Conservation (phyloP, 345 rosid species). For the Durio zibethinus region DNA sequence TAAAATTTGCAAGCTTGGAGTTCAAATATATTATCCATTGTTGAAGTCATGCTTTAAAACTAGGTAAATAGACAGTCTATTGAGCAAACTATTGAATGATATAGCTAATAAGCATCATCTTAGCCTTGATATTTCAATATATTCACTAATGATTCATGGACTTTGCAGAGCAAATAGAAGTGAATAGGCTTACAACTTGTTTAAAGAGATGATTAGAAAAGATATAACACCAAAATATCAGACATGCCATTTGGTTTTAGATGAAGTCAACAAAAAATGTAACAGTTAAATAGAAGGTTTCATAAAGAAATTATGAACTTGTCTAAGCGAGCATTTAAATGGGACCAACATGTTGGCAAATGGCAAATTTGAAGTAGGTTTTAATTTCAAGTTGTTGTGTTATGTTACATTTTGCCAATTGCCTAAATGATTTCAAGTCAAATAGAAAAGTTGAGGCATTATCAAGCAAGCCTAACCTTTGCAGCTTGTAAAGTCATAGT, state of each 20-base stretch:
- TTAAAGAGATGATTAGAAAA: slow-evolving; percentile 64
- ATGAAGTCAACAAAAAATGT: slow-evolving; percentile 59
- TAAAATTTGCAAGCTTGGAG: slow-evolving; percentile 52
- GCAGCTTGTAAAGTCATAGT: no score
- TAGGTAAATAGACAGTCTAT: slow-evolving; percentile 48
- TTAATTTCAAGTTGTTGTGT: no score
- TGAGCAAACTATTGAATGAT: slow-evolving; percentile 56
- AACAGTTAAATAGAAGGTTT: slow-evolving; percentile 51
- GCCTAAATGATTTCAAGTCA: no score
- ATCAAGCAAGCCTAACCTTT: no score
- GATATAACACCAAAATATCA: slow-evolving; percentile 58
- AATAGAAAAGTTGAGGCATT: no score
- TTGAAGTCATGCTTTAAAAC: slow-evolving; percentile 62
- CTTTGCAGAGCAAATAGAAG: slow-evolving; percentile 55
- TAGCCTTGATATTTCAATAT: slow-evolving; percentile 67
- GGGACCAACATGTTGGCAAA: no score
- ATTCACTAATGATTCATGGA: slow-evolving; percentile 73
- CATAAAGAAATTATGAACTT: slow-evolving; percentile 47
- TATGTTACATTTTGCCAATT: no score
- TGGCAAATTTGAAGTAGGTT: no score
- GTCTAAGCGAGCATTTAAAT: background rate
- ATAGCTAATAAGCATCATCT: slow-evolving; percentile 71
- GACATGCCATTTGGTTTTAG: slow-evolving; percentile 64
- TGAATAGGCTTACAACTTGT: slow-evolving; percentile 65
- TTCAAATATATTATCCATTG: slow-evolving; percentile 63